Evolutionary conservation across 1,284 basidiomycete species (phyloP), one percentile per base, ranked within the genome.

Genomic region (Rhodotorula mucilaginosa): DNA sequence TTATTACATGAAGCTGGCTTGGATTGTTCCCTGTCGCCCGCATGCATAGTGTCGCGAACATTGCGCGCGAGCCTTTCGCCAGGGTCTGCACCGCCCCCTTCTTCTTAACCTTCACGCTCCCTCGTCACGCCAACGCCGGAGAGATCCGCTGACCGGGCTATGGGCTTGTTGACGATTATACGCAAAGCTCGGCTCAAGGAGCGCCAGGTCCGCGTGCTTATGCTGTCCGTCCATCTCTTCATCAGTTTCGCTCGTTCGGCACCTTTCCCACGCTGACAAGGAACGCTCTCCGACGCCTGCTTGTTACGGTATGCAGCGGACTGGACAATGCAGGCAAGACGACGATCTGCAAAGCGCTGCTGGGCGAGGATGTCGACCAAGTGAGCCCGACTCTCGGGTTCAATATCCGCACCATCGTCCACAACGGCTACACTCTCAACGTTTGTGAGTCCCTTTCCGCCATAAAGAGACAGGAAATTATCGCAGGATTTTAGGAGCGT

Each of bases 291-390:
- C 44, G 39, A 19, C 31, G 56, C 12, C 31, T 52, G 61, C 26
- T 31, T 2, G 1, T 6, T 23, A 21, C 31, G n/a, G 21, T 56
- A 63, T 7, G 16, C 80, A 97, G 94, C 62, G 96, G 97, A n/a
- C 87, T 99, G 21, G 97, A 99, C 82, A 99, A 99, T 81, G 95
- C 95, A 1, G 97, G 97, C 64, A 99, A 99, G 84, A 98, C 97
- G 5, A 99, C 96, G 1, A 97, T 99, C 76, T 82, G 99, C 72
- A 97, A 97, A 84, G 92, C 91, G 81, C 85, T 99, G 71, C 94
- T 92, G 74, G 89, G 88, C 39, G 93, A 97, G 82, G 90, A 96
- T 80, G 92, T 96, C 75, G 86, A 86, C 78, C 87, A 86, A 64
- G 88, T 98, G 71, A 93, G 90, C 76, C 97, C 97, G 1, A 99